Evolutionary conservation across 1,284 basidiomycete species (phyloP).

Genomic region (Flammula alnicola): DNA sequence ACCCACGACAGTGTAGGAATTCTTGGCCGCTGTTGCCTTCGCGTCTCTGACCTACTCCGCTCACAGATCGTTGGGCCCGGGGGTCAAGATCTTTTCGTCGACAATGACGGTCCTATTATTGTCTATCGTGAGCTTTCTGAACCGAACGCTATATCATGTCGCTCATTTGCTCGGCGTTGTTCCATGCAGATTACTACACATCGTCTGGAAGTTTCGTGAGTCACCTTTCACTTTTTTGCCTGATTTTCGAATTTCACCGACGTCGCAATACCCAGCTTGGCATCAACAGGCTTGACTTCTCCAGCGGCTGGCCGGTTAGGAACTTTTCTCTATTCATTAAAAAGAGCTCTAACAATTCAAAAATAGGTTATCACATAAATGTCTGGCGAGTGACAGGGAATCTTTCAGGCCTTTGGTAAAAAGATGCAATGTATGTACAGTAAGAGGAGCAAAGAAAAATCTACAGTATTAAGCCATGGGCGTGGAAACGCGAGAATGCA

Average conservation of each 20-base stretch:
- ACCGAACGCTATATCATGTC: background rate
- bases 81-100: constrained; percentile 39
- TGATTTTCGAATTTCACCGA: background rate
- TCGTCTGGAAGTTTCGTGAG: constrained; percentile 43
- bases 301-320: constrained; percentile 43
- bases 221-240: constrained; percentile 9
- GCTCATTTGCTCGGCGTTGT: background rate
- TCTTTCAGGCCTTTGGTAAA: too few relatives aligned
- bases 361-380: constrained; percentile 9
- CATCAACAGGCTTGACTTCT: constrained; percentile 50
- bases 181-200: constrained; percentile 59
- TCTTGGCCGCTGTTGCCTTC: background rate
- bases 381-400: too few relatives aligned
- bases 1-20: constrained; percentile 47
- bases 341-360: background rate
- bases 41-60: background rate
- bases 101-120: constrained; percentile 36
- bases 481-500: too few relatives aligned
- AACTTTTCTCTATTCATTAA: background rate
- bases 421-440: too few relatives aligned
- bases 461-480: too few relatives aligned
- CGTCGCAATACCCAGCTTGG: constrained; percentile 40
- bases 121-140: constrained; percentile 35
- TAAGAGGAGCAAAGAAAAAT: too few relatives aligned
- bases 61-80: constrained; percentile 47